Evolutionary conservation across 192 early-diverging fungal species (phyloP), one percentile per base, ranked within the genome.

Genomic region (Powellomyces hirtus): DNA sequence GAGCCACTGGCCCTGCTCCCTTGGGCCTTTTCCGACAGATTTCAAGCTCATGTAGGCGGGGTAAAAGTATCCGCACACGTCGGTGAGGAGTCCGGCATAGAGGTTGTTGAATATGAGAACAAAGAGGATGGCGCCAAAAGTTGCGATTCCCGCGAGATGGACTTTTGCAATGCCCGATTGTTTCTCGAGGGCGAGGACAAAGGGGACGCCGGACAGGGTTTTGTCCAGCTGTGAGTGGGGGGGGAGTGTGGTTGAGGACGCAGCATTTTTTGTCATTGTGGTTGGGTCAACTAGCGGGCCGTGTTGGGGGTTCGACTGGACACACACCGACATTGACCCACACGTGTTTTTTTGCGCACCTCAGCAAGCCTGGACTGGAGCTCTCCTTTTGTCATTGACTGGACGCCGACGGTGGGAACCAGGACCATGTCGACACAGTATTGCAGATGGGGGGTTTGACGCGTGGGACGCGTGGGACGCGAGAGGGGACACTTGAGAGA

Each of bases 91-190:
- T 7, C 51, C 49, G 30, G 60, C 60, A 35, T 63, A 44, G 1
- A 63, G 20, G 38, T 71, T 71, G 49, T 71, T 71, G 49, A 63
- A 53, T 20, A 62, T 35, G 30, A 71, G 46, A 29, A 50, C 14
- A 14, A 71, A 7, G 59, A 71, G 14, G 24, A 63, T 27, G 22
- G 37, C 6, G 22, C 18, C 33, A 50, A 52, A 10, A 11, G 49
- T 53, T 13, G 27, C 14, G 24, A 63, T 14, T 18, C 46, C 59
- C 11, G 38, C n/a, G 1, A 71, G 46, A 33, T 62, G 61, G 2
- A 63, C 36, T 37, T 63, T 62, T n/a, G 14, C 52, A 35, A 71
- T 38, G 6, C 52, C 51, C 10, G 55, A 27, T 16, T 29, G 7
- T 14, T 34, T 63, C 37, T 62, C 59, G 16, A 63, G 30, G 0